phyloP scores from a whole-genome alignment of 2,329 filamentous ascomycete species.

The Ophiostoma australiae region DNA sequence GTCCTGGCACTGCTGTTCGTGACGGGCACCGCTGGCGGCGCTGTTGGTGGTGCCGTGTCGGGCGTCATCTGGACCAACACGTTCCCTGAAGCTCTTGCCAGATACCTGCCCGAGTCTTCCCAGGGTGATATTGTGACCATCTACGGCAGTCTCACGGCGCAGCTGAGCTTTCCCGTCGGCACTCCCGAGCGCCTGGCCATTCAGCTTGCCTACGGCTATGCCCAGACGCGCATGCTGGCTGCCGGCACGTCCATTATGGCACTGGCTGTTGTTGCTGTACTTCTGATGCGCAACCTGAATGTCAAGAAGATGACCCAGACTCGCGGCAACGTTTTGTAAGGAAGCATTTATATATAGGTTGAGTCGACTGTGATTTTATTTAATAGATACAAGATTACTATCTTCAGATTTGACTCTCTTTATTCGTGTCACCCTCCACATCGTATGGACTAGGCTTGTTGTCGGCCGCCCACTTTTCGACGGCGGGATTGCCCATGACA shows the following conservation, averaged over 20 bases:
- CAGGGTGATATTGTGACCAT: background rate
- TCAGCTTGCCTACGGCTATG: background rate
- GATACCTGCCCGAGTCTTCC: slow-evolving; percentile 43
- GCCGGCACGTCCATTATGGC: slow-evolving; percentile 24
- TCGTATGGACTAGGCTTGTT: slow-evolving; percentile 17
- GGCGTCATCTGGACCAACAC: slow-evolving; percentile 57
- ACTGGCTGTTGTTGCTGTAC: slow-evolving; percentile 21
- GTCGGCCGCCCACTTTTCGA: slow-evolving; percentile 17
- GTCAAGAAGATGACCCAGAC: slow-evolving; percentile 26
- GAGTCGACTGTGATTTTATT: slow-evolving; percentile 8
- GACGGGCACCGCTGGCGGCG: slow-evolving; percentile 48
- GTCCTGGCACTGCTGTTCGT: slow-evolving; percentile 41
- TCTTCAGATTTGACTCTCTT: background rate
- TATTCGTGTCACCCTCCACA: background rate
- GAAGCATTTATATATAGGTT: background rate
- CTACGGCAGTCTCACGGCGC: background rate
- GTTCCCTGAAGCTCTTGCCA: slow-evolving; percentile 47
- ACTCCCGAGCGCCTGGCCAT: background rate
- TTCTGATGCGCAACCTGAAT: slow-evolving; percentile 25
- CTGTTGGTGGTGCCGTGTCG: slow-evolving; percentile 54
- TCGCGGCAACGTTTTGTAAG: slow-evolving; percentile 21
- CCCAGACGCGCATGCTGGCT: background rate
- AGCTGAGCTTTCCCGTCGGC: background rate
- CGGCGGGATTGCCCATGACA: slow-evolving; percentile 1
- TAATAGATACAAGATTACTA: background rate